Conservation (phyloP, 306 rosid genomes). For the Cicer yamashitae region DNA sequence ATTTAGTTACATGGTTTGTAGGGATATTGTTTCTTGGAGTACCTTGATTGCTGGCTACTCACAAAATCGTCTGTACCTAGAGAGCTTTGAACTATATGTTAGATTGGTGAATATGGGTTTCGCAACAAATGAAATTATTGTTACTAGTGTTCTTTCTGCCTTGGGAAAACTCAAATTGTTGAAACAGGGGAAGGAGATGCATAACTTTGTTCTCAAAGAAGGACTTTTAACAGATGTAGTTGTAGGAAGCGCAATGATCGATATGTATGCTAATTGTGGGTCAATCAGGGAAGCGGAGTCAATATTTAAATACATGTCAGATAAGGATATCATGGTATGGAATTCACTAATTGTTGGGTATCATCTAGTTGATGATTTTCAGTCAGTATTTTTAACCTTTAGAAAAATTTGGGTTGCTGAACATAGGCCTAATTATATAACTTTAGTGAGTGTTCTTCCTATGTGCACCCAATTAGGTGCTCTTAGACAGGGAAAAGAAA, state of each 20-base stretch:
- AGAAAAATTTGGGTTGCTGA: constrained; percentile 46
- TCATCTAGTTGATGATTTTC: constrained; percentile 45
- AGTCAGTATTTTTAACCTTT: constrained; percentile 45
- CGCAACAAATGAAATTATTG: constrained; percentile 46
- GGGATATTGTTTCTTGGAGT: constrained; percentile 56
- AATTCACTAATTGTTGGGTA: constrained; percentile 58
- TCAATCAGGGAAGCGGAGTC: constrained; percentile 51
- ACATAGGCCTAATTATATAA: constrained; percentile 54
- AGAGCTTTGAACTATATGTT: constrained; percentile 43
- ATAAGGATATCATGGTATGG: constrained; percentile 49
- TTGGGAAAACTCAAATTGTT: constrained; percentile 55
- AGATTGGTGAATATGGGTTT: constrained; percentile 50
- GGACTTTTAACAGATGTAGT: constrained; percentile 48
- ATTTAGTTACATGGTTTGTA: constrained; percentile 45
- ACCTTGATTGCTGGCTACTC: constrained; percentile 57
- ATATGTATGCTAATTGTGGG: constrained; percentile 58
- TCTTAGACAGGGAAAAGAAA: constrained; percentile 55
- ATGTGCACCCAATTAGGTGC: constrained; percentile 54
- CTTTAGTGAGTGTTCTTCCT: constrained; percentile 56
- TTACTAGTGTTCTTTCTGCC: constrained; percentile 50
- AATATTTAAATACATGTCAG: constrained; percentile 43
- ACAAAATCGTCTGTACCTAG: constrained; percentile 44
- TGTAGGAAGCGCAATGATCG: constrained; percentile 51
- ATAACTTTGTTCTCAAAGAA: constrained; percentile 46
- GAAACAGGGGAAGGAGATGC: constrained; percentile 56